Evolutionary conservation across 1,284 basidiomycete genomes (phyloP).

Genomic region (Cryptococcus jaspeensis): DNA sequence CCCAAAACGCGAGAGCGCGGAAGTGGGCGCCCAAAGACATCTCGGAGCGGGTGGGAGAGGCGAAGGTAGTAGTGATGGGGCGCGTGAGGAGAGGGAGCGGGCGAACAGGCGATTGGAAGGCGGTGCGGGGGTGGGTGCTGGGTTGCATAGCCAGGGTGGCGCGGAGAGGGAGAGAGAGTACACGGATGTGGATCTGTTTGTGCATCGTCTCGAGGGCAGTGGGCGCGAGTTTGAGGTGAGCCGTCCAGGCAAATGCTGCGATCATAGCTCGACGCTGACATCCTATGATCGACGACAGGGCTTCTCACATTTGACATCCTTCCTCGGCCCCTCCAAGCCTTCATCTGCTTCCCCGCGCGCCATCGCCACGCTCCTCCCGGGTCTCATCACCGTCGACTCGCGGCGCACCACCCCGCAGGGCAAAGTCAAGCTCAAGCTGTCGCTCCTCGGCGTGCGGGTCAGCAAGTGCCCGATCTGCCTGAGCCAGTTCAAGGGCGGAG

Average conservation of each 20-base stretch:
- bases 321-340: slow-evolving; percentile 60
- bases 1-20: too few relatives aligned
- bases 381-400: slow-evolving; percentile 63
- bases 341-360: slow-evolving; percentile 42
- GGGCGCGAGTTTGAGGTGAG: slow-evolving; percentile 64
- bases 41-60: too few relatives aligned
- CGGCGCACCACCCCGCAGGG: slow-evolving; percentile 67
- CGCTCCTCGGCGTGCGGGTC: slow-evolving; percentile 67
- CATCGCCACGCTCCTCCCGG: slow-evolving; percentile 56
- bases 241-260: slow-evolving; percentile 2
- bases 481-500: slow-evolving; percentile 66
- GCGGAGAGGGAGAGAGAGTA: slow-evolving; percentile 45
- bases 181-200: slow-evolving; percentile 64
- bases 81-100: too few relatives aligned
- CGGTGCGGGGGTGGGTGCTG: background rate
- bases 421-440: slow-evolving; percentile 72
- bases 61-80: too few relatives aligned
- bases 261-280: background rate
- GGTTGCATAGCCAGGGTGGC: slow-evolving; percentile 1
- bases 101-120: background rate
- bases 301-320: slow-evolving; percentile 61
- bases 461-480: slow-evolving; percentile 78
- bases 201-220: slow-evolving; percentile 57
- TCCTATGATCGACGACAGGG: slow-evolving; percentile 50
- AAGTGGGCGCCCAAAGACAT: too few relatives aligned